phyloP scores from a whole-genome alignment of 2,329 filamentous ascomycete species.

The Tolypocladium tropicale region DNA sequence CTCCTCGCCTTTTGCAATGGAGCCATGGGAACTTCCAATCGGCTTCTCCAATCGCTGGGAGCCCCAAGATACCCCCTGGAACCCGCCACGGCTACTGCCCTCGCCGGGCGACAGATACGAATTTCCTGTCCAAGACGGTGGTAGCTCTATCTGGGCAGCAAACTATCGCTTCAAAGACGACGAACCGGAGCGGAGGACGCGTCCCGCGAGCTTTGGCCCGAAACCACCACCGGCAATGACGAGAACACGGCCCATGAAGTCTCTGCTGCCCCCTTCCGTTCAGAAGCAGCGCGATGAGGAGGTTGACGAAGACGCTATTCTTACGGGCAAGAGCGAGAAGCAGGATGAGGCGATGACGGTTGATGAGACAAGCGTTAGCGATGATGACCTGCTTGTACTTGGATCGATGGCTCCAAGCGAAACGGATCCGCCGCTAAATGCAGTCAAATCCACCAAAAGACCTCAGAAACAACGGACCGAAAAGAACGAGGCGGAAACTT shows the following conservation, averaged over 20 bases:
- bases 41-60: slow-evolving; percentile 4
- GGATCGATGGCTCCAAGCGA: background rate
- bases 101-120: slow-evolving; percentile 17
- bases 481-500: background rate
- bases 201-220: background rate
- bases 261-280: background rate
- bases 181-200: slow-evolving; percentile 1
- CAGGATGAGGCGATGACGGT: background rate
- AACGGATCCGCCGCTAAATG: too few species aligned
- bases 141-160: slow-evolving; percentile 24
- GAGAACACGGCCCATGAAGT: slow-evolving; percentile 3
- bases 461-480: background rate
- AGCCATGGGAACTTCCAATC: slow-evolving; percentile 5
- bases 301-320: slow-evolving; percentile 14
- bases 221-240: slow-evolving; percentile 1
- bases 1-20: slow-evolving; percentile 5
- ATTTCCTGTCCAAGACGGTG: slow-evolving; percentile 17
- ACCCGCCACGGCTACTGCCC: slow-evolving; percentile 4
- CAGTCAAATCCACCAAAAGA: background rate
- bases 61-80: background rate
- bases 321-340: slow-evolving; percentile 5
- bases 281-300: slow-evolving; percentile 7
- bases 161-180: slow-evolving; percentile 9
- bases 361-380: slow-evolving; percentile 4
- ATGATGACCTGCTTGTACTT: slow-evolving; percentile 13